A percentile compares a stretch with the other conserved stretches of the same genome.
Evolutionary conservation across 345 rosid genomes (phyloP).

Genomic region (Euphorbia peplus): DNA sequence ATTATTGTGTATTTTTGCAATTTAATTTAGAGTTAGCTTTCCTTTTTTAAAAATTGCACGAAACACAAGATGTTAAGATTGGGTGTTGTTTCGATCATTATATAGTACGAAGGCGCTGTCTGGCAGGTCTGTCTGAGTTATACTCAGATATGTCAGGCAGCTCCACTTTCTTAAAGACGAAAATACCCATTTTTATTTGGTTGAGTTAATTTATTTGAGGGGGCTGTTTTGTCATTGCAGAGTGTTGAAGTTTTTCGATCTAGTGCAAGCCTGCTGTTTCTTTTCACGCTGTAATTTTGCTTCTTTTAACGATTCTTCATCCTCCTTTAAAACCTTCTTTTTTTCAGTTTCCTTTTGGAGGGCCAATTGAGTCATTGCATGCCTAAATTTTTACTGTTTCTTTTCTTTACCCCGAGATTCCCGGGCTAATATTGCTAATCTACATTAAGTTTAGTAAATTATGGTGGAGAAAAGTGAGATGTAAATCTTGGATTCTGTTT

Average conservation of each 20-base stretch:
- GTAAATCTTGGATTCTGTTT: conserved; percentile 19
- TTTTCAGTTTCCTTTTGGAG: neutral
- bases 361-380: conserved; percentile 10
- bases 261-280: conserved; percentile 4
- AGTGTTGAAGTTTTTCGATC: neutral
- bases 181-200: neutral
- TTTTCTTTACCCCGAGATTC: conserved; percentile 8
- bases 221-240: conserved; percentile 18
- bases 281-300: neutral
- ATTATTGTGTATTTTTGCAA: neutral
- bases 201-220: neutral
- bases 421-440: neutral
- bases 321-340: neutral
- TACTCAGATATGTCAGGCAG: conserved; percentile 5
- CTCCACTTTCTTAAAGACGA: conserved; percentile 3
- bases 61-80: conserved; percentile 30
- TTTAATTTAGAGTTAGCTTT: too few species aligned
- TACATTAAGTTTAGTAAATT: conserved; percentile 1
- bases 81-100: conserved; percentile 2
- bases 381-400: neutral
- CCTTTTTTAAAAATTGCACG: conserved; percentile 11
- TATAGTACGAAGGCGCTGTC: neutral
- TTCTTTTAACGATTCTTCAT: neutral
- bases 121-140: too few species aligned
- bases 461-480: conserved; percentile 1